These are phyloP conservation scores for Colletotrichum sp. DNA, from an alignment of 2,329 filamentous ascomycete species.

Conservation along the genomic window DNA sequence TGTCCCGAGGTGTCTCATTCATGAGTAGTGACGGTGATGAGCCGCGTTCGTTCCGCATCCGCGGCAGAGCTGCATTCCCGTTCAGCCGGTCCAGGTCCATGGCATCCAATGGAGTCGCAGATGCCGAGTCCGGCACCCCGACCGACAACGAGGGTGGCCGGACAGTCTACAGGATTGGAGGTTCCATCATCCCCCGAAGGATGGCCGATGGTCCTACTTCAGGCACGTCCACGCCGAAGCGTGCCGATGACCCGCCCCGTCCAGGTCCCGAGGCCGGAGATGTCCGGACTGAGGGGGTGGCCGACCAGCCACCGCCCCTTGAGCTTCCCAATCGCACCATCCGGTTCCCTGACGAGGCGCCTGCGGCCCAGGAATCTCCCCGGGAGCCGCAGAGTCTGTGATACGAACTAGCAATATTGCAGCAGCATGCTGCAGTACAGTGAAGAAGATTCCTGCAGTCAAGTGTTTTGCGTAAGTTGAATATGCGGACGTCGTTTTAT, in stretches of 20 bases:
- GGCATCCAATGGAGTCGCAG: neutral
- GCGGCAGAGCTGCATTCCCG: constrained; percentile 31
- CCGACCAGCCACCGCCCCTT: constrained; percentile 27
- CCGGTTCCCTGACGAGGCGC: constrained; percentile 47
- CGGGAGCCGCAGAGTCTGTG: neutral
- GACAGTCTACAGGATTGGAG: constrained; percentile 45
- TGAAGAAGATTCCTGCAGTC: neutral
- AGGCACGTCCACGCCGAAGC: neutral
- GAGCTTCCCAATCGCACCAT: constrained; percentile 39
- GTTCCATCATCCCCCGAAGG: constrained; percentile 36
- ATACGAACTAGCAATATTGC: neutral
- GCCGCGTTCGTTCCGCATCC: constrained; percentile 30
- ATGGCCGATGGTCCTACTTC: neutral
- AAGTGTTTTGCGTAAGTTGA: neutral
- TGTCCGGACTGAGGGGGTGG: neutral
- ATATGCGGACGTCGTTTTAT: neutral
- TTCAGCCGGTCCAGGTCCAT: constrained; percentile 20
- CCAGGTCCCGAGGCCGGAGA: neutral
- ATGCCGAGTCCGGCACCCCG: constrained; percentile 5
- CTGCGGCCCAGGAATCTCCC: neutral
- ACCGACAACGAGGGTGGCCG: neutral
- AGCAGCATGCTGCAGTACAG: neutral
- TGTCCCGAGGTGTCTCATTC: constrained; percentile 42
- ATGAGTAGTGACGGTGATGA: constrained; percentile 24
- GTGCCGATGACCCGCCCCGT: neutral